Evolutionary conservation across 2,329 filamentous ascomycete species (phyloP), one percentile per base, ranked within the genome.

Genomic region (Scedosporium dehoogii): DNA sequence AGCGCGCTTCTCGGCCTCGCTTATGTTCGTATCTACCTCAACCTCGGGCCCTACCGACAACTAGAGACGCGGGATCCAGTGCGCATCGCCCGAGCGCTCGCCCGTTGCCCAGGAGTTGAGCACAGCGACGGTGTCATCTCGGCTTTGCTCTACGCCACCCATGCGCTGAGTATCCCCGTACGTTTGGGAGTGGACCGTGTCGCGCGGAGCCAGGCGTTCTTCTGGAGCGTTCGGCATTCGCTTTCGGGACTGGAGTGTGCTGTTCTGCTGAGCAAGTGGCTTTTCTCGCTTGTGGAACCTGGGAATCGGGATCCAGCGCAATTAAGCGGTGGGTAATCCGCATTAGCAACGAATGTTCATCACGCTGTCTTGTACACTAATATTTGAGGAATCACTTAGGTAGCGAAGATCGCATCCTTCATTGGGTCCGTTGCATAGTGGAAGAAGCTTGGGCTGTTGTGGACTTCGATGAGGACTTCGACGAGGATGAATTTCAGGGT

Each of bases 221-320:
- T 83, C 58, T 84, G 81, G 81, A 82, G 79, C 4, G 80, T 82
- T 2, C 74, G 82, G n/a, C 81, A 84, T 60, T 80, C 80, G 0
- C 72, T 84, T 0, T 81, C 79, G 3, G 79, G 78, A 1, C 72
- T 85, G 0, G 82, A 85, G 66, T 83, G 81, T 21, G 80, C 80
- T 0, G 76, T 84, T 0, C 70, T 85, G 2, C 69, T 84, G 0
- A 79, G 79, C 14, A 84, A 83, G 64, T 80, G 78, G 78, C 70
- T 79, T 55, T 63, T 70, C 46, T 67, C 69, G 64, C 59, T 75
- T 48, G 65, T 67, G 25, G 64, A 38, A 63, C 10, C 65, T 69
- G 1, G 38, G 65, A 1, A n/a, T 58, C 5, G 53, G 33, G 33
- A 38, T 38, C 33, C 63, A 6, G 62, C 62, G 7, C 70, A 70